phyloP scores from a whole-genome alignment of 345 rosid genomes.

The Noccaea caerulescens region DNA sequence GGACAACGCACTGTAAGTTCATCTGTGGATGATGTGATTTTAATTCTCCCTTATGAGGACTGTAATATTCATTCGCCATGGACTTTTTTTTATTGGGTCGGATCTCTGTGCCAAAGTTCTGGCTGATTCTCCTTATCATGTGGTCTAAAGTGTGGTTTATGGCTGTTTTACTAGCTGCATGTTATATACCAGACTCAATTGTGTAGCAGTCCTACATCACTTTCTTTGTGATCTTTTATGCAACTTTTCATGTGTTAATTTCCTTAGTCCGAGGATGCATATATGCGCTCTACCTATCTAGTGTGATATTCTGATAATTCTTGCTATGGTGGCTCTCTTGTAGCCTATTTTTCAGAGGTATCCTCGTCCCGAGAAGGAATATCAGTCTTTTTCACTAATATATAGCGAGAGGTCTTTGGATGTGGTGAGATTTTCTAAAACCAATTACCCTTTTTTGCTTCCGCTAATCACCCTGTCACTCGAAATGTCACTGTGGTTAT shows the following conservation, averaged over 20 bases:
- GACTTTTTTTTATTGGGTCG: not conserved
- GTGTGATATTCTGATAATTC: conserved; percentile 42
- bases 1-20: conserved; percentile 97
- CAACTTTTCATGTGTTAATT: conserved; percentile 25
- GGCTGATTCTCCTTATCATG: not conserved
- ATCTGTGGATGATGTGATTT: conserved; percentile 21
- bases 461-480: conserved; percentile 16
- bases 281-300: conserved; percentile 3
- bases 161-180: conserved; percentile 5
- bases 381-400: conserved; percentile 96
- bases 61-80: not conserved
- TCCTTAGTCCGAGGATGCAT: conserved; percentile 16
- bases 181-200: conserved; percentile 6
- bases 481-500: conserved; percentile 22
- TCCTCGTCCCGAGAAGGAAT: conserved; percentile 99
- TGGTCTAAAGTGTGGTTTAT: conserved; percentile 13
- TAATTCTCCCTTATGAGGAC: conserved; percentile 16
- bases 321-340: conserved; percentile 33
- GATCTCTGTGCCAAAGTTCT: conserved; percentile 10
- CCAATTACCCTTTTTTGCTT: not conserved
- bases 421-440: conserved; percentile 63
- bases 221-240: conserved; percentile 19
- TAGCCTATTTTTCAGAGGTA: conserved; percentile 98
- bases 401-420: conserved; percentile 93
- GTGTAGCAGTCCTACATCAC: conserved; percentile 16